Evolutionary conservation across 2,329 filamentous ascomycete genomes (phyloP), one percentile per base, ranked within the genome.

Genomic region (Alternaria novae-zelandiae): DNA sequence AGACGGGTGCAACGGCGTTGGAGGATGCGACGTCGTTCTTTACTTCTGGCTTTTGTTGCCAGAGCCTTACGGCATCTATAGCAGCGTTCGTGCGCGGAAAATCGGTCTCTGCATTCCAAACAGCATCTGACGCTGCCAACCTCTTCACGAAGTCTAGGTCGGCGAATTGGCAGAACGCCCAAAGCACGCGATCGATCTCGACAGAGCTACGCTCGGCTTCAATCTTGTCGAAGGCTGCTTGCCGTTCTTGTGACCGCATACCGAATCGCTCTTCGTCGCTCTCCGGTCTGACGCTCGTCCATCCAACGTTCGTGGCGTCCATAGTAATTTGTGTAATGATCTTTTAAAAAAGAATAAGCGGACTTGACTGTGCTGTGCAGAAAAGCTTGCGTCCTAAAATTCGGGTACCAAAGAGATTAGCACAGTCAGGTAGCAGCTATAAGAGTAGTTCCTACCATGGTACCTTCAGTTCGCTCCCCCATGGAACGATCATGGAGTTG

Each of bases 151-250:
- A 12, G 49, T 61, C 58, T 32, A 65, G 45, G 20, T 45, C 15
- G 44, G 43, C 55, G 51, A 65, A 45, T 30, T 65, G 63, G 44
- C 47, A 43, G 26, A 65, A 65, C 46, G 62, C 58, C 62, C 62
- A 65, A n/a, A 36, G 30, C 30, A 36, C 13, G 17, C 7, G 17
- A 65, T 43, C 28, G 30, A 54, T 36, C 0, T 36, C 30, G 30
- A 36, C 5, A 61, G 53, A 9, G 25, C 30, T 36, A 3, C 6
- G 30, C 30, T 36, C 30, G 30, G 30, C 30, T 36, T 36, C 13
- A 3, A 36, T 36, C 32, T 36, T 36, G 32, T 36, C 32, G 2
- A 36, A 36, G 26, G 17, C 15, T 15, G 11, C 5, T 30, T 30
- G 47, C 6, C 26, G 47, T 28, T 50, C 47, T 28, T n/a, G 4